A percentile compares a stretch with the other conserved stretches of the same genome.
Evolutionary conservation across 2,329 filamentous ascomycete species (phyloP).

Genomic region (Arachnomyces sp.): DNA sequence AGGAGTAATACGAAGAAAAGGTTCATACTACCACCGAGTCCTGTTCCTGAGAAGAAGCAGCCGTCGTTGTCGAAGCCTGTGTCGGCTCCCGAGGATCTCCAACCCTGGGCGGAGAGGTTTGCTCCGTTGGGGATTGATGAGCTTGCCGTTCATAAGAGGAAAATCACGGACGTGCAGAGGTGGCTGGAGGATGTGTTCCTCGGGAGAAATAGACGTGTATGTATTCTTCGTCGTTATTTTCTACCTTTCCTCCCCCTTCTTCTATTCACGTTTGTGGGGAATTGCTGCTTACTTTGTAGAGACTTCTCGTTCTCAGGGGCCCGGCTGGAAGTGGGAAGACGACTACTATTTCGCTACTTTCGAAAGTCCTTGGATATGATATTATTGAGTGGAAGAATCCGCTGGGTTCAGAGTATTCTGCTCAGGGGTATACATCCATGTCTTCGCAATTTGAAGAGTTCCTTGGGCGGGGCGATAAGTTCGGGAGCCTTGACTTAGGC

Average conservation of each 20-base stretch:
- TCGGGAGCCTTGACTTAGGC: slow-evolving; percentile 57
- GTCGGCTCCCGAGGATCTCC: slow-evolving; percentile 45
- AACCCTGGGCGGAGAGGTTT: slow-evolving; percentile 84
- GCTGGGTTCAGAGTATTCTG: slow-evolving; percentile 49
- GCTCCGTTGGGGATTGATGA: slow-evolving; percentile 68
- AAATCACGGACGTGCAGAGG: slow-evolving; percentile 72
- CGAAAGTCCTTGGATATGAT: slow-evolving; percentile 65
- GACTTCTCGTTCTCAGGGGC: slow-evolving; percentile 77
- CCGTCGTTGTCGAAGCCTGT: slow-evolving; percentile 20
- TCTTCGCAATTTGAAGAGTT: slow-evolving; percentile 88
- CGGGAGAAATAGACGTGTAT: slow-evolving; percentile 41
- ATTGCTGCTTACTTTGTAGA: slow-evolving; percentile 40
- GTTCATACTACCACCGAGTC: slow-evolving; percentile 3
- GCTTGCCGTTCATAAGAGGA: slow-evolving; percentile 88
- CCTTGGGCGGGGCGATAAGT: slow-evolving; percentile 69
- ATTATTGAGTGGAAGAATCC: slow-evolving; percentile 90
- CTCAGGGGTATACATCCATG: slow-evolving; percentile 59
- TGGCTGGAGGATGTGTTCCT: slow-evolving; percentile 72
- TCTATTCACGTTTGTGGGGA: neutral
- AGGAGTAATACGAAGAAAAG: neutral
- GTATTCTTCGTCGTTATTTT: slow-evolving; percentile 11
- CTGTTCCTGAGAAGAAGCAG: slow-evolving; percentile 9
- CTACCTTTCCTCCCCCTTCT: neutral
- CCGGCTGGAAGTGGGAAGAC: slow-evolving; percentile 90
- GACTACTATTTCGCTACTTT: slow-evolving; percentile 69